These are phyloP conservation scores for Scutellaria barbata DNA, from an alignment of 257 asterid genomes.

Conservation along the genomic window DNA sequence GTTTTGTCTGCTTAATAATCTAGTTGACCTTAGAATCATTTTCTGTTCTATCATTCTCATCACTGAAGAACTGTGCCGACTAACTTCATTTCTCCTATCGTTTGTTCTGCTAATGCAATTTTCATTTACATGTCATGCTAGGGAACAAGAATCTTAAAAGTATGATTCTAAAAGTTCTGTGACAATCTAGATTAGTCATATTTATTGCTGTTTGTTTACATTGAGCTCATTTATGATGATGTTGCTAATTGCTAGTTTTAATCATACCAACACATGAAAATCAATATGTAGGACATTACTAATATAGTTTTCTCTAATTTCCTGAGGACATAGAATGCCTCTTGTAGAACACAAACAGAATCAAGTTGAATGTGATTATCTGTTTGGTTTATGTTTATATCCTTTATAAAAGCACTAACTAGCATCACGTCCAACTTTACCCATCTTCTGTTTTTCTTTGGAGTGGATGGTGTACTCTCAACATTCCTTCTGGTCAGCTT, in stretches of 20 bases:
- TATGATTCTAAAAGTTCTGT: background rate
- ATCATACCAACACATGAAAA: conserved; percentile 18
- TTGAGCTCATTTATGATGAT: conserved; percentile 3
- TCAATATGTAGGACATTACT: background rate
- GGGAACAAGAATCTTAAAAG: background rate
- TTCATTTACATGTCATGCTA: background rate
- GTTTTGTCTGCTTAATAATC: conserved; percentile 6
- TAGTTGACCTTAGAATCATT: background rate
- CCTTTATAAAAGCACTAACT: conserved; percentile 17
- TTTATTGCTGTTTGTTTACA: conserved; percentile 1
- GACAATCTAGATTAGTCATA: conserved; percentile 4
- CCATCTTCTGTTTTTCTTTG: conserved; percentile 13
- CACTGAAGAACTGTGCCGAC: background rate
- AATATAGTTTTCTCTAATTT: background rate
- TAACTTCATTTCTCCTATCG: background rate
- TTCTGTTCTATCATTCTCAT: background rate
- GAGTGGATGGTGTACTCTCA: background rate
- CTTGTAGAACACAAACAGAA: conserved; percentile 8
- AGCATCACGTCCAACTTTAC: conserved; percentile 3
- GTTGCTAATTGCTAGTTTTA: background rate
- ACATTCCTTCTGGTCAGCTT: conserved; percentile 29
- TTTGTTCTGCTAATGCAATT: background rate
- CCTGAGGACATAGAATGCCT: background rate
- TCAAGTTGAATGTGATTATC: conserved; percentile 14
- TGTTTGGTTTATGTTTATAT: conserved; percentile 28